Percentiles rank a stretch among this genome's conserved stretches.
phyloP scores from a whole-genome alignment of 768 basidiomycete genomes.

The Boletus subparvulus region DNA sequence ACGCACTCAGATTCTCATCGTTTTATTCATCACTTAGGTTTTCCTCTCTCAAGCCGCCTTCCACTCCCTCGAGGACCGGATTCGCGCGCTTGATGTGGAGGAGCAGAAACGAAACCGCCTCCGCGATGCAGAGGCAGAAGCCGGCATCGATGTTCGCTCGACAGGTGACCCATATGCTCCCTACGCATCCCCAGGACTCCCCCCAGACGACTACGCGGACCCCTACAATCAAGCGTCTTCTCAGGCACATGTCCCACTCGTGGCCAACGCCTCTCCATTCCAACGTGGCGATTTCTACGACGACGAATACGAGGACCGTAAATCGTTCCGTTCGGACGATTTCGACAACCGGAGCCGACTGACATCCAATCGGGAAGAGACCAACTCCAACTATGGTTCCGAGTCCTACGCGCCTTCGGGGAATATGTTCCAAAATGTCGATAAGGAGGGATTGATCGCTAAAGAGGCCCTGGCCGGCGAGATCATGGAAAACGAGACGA shows the following conservation, averaged over 20 bases:
- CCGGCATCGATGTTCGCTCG: slow-evolving; percentile 58
- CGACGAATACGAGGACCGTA: slow-evolving; percentile 76
- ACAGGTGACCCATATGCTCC: slow-evolving; percentile 75
- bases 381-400: slow-evolving; percentile 79
- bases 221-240: slow-evolving; percentile 52
- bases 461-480: slow-evolving; percentile 86
- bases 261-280: slow-evolving; percentile 79
- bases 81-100: slow-evolving; percentile 81
- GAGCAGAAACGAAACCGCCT: slow-evolving; percentile 81
- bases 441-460: slow-evolving; percentile 68
- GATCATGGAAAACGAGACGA: slow-evolving; percentile 83
- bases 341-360: slow-evolving; percentile 77
- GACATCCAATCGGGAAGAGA: slow-evolving; percentile 76
- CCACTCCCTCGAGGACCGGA: slow-evolving; percentile 82
- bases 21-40: slow-evolving; percentile 51
- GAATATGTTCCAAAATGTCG: slow-evolving; percentile 91
- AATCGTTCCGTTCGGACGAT: slow-evolving; percentile 72
- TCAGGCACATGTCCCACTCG: slow-evolving; percentile 77
- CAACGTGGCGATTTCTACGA: slow-evolving; percentile 73
- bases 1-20: neutral
- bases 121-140: slow-evolving; percentile 73
- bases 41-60: slow-evolving; percentile 87
- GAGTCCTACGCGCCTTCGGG: slow-evolving; percentile 92
- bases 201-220: slow-evolving; percentile 50
- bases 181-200: slow-evolving; percentile 53